A percentile compares a stretch with the other conserved stretches of the same genome.
These are phyloP conservation scores for Dactylonectria estremocensis DNA, from an alignment of 2,329 filamentous ascomycete genomes.

Conservation along the genomic window DNA sequence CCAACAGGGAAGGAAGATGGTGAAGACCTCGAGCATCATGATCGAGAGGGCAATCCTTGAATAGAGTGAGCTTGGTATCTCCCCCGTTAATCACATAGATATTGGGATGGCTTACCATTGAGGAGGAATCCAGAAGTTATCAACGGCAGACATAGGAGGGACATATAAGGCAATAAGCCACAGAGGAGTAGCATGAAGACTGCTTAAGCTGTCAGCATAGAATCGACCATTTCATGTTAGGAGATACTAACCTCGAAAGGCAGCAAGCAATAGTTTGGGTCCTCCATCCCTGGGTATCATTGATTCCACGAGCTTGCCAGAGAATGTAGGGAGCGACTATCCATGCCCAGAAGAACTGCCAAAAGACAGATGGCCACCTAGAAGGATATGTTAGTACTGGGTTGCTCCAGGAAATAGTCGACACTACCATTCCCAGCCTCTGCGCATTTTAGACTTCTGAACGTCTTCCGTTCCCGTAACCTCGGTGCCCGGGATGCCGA, in stretches of 20 bases:
- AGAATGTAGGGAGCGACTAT: slow-evolving; percentile 73
- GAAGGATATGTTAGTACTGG: neutral
- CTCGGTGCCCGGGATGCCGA: slow-evolving; percentile 72
- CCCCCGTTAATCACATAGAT: neutral
- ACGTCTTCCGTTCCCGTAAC: slow-evolving; percentile 45
- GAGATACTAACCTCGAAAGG: slow-evolving; percentile 58
- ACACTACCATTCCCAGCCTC: slow-evolving; percentile 77
- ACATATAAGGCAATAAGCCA: slow-evolving; percentile 75
- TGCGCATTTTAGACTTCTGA: slow-evolving; percentile 60
- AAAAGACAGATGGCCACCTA: slow-evolving; percentile 74
- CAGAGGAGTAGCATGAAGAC: slow-evolving; percentile 76
- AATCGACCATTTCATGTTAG: neutral
- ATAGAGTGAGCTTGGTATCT: neutral
- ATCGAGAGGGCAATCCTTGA: slow-evolving; percentile 72
- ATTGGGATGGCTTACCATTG: slow-evolving; percentile 67
- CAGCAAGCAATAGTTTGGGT: slow-evolving; percentile 72
- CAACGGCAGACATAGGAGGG: slow-evolving; percentile 66
- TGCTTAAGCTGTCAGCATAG: slow-evolving; percentile 43
- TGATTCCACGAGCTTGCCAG: slow-evolving; percentile 72
- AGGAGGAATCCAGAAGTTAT: slow-evolving; percentile 70
- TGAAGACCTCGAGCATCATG: slow-evolving; percentile 74
- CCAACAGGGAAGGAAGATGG: slow-evolving; percentile 74
- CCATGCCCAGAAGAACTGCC: slow-evolving; percentile 77
- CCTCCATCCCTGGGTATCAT: slow-evolving; percentile 77
- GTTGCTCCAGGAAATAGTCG: neutral